phyloP scores from a whole-genome alignment of 495 filamentous ascomycete genomes.

The Hypoxylon fuscum region DNA sequence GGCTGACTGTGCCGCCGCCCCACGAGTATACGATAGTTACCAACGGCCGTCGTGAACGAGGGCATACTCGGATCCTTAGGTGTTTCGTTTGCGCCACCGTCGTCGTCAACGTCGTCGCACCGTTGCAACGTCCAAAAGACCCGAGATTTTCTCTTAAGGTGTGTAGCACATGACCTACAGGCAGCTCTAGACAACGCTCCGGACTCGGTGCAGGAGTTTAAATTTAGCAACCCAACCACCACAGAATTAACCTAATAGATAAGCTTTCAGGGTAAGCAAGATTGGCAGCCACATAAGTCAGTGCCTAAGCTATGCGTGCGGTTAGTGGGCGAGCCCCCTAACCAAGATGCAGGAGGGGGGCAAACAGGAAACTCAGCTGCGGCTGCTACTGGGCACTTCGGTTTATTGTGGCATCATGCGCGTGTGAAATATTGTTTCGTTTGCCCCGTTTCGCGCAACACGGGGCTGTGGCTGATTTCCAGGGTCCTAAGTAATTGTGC shows the following conservation, averaged over 20 bases:
- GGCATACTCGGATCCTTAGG: not conserved
- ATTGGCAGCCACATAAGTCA: too few species aligned
- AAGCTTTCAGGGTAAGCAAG: too few species aligned
- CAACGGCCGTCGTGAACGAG: not conserved
- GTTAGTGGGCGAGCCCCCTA: too few species aligned
- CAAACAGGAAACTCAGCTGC: conserved; percentile 5
- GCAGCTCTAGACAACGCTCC: too few species aligned
- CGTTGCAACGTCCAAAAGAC: conserved; percentile 1
- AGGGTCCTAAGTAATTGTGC: not conserved
- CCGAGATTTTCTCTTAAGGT: too few species aligned
- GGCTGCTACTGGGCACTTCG: conserved; percentile 5
- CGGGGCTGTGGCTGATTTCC: not conserved
- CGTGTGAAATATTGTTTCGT: conserved; percentile 26
- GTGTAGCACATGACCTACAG: too few species aligned
- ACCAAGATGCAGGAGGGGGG: too few species aligned
- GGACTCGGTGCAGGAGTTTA: too few species aligned
- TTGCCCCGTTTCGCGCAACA: conserved; percentile 10
- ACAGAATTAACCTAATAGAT: too few species aligned
- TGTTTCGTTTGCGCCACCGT: not conserved
- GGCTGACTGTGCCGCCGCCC: not conserved
- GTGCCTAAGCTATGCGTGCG: too few species aligned
- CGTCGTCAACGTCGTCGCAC: not conserved
- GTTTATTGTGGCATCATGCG: conserved; percentile 9
- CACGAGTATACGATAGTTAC: not conserved
- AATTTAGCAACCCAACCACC: too few species aligned